These are phyloP conservation scores for Daldinia sp. DNA, from an alignment of 2,329 filamentous ascomycete species.

Conservation along the genomic window DNA sequence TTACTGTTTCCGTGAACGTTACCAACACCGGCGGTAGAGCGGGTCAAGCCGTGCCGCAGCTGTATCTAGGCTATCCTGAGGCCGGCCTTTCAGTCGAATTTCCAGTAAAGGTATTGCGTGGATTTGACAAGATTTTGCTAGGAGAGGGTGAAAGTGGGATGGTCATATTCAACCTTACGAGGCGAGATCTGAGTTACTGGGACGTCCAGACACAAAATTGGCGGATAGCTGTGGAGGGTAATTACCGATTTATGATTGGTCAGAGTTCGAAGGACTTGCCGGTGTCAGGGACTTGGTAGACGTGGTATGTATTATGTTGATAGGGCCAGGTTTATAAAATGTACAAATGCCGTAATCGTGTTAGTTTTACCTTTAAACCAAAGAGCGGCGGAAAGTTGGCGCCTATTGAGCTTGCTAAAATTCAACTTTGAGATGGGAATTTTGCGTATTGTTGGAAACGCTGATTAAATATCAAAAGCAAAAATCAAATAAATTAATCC, in stretches of 20 bases:
- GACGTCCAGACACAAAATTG: neutral
- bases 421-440: too few relatives aligned
- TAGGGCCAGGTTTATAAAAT: neutral
- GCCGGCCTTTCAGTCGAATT: neutral
- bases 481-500: too few relatives aligned
- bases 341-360: too few relatives aligned
- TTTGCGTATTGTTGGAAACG: too few relatives aligned
- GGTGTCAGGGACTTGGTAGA: constrained; percentile 18
- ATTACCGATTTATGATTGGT: neutral
- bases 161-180: neutral
- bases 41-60: constrained; percentile 61
- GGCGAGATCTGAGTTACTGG: constrained; percentile 4
- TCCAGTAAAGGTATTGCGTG: neutral
- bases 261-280: neutral
- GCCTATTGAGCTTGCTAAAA: too few relatives aligned
- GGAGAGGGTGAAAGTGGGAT: neutral
- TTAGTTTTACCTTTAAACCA: neutral
- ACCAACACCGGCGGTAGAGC: constrained; percentile 63
- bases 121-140: constrained; percentile 1
- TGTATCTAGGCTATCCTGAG: constrained; percentile 60
- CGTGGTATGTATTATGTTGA: neutral
- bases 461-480: too few relatives aligned
- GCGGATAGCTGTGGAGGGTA: neutral
- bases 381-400: too few relatives aligned
- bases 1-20: constrained; percentile 63